These are phyloP conservation scores for Leccinum imitatum DNA, from an alignment of 768 basidiomycete genomes.

Conservation along the genomic window DNA sequence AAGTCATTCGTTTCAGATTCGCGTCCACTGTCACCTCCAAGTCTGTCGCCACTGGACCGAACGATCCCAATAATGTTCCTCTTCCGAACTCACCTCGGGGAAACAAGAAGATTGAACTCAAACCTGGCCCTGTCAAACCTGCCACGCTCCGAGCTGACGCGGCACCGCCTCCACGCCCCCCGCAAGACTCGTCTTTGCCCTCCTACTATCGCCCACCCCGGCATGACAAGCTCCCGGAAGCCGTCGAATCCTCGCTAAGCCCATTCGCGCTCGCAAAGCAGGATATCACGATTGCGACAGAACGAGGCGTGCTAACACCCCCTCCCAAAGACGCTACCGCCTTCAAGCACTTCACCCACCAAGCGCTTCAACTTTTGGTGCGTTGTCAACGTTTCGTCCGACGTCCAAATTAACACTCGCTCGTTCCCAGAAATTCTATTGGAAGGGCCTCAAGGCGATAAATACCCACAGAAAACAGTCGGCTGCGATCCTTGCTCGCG, in stretches of 20 bases:
- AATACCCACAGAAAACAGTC: conserved; percentile 58
- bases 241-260: conserved; percentile 20
- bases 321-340: conserved; percentile 62
- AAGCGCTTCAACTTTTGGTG: conserved; percentile 48
- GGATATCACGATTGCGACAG: conserved; percentile 63
- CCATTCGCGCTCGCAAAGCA: conserved; percentile 54
- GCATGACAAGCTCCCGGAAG: conserved; percentile 20
- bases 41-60: conserved; percentile 15
- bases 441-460: conserved; percentile 70
- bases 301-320: conserved; percentile 67
- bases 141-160: conserved; percentile 25
- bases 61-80: conserved; percentile 25
- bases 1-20: conserved; percentile 12
- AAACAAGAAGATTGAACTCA: conserved; percentile 55
- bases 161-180: conserved; percentile 19
- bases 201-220: conserved; percentile 28
- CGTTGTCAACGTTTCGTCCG: conserved; percentile 14
- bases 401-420: background rate
- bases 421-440: conserved; percentile 74
- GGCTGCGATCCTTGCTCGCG: conserved; percentile 52
- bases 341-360: conserved; percentile 49
- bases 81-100: conserved; percentile 32
- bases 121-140: conserved; percentile 60
- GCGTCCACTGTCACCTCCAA: conserved; percentile 34
- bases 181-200: conserved; percentile 26